Conservation (phyloP, 2,329 filamentous ascomycete species). For the Meredithiella fracta region DNA sequence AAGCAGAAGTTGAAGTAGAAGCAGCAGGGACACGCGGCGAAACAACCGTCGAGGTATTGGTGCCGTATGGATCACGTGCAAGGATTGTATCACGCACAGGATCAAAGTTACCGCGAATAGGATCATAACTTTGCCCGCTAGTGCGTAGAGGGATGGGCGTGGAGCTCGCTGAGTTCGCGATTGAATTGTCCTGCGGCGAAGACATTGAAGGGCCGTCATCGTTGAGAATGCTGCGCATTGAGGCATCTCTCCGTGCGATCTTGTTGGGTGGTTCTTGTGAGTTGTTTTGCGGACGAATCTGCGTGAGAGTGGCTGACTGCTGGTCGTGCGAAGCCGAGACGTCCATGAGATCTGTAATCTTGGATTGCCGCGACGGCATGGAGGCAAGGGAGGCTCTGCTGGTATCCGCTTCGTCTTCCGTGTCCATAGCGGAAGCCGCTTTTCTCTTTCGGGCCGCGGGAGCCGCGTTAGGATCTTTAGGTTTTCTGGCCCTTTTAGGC, state of each 20-base stretch:
- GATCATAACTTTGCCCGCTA: constrained; percentile 75
- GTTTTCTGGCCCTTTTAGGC: constrained; percentile 34
- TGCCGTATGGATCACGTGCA: constrained; percentile 31
- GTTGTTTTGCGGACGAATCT: constrained; percentile 15
- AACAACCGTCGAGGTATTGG: constrained; percentile 25
- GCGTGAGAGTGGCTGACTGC: background rate
- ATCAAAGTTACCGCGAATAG: constrained; percentile 63
- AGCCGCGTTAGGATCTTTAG: constrained; percentile 41
- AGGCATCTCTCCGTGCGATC: constrained; percentile 36
- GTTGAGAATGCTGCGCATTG: constrained; percentile 41
- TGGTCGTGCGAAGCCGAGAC: constrained; percentile 16
- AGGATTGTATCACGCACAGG: constrained; percentile 46
- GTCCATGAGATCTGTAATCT: constrained; percentile 25
- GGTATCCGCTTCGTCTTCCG: constrained; percentile 22
- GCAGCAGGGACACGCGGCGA: constrained; percentile 31
- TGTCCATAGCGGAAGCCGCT: constrained; percentile 26
- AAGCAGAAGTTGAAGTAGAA: too few species aligned
- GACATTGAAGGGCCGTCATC: constrained; percentile 30
- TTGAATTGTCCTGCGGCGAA: background rate
- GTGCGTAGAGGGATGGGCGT: constrained; percentile 35
- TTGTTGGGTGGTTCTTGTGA: constrained; percentile 26
- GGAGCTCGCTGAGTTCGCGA: constrained; percentile 25
- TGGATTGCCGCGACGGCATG: constrained; percentile 22
- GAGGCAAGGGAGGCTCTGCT: constrained; percentile 21
- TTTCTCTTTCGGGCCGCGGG: constrained; percentile 40